These are phyloP conservation scores for Tephrocybe sp. DNA, from an alignment of 768 basidiomycete genomes.

Conservation along the genomic window DNA sequence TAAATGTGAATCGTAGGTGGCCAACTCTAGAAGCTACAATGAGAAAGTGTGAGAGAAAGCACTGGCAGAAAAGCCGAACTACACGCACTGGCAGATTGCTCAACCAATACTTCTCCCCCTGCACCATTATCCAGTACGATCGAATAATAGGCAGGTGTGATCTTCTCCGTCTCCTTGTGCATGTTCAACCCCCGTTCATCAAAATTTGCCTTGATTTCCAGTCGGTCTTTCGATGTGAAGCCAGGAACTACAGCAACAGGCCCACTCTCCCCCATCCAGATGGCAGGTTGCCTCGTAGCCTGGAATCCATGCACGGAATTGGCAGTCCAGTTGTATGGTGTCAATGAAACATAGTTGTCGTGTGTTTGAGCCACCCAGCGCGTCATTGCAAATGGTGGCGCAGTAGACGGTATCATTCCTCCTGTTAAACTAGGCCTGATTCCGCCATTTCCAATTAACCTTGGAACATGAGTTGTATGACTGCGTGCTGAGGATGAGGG, in stretches of 20 bases:
- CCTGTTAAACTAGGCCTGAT: slow-evolving; percentile 69
- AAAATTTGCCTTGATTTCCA: slow-evolving; percentile 48
- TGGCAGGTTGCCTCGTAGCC: slow-evolving; percentile 81
- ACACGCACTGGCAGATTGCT: slow-evolving; percentile 63
- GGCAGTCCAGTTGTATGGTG: slow-evolving; percentile 66
- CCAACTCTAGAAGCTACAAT: slow-evolving; percentile 71
- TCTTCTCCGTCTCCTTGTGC: slow-evolving; percentile 50
- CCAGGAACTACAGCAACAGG: slow-evolving; percentile 64
- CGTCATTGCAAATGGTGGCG: slow-evolving; percentile 84
- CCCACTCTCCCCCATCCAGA: slow-evolving; percentile 87
- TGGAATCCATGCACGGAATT: slow-evolving; percentile 68
- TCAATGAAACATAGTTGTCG: slow-evolving; percentile 71
- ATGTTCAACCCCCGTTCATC: slow-evolving; percentile 58
- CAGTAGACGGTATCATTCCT: slow-evolving; percentile 75
- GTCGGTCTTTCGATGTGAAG: slow-evolving; percentile 26
- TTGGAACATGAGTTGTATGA: slow-evolving; percentile 5
- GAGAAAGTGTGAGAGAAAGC: background rate
- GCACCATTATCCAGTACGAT: slow-evolving; percentile 55
- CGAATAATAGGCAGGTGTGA: slow-evolving; percentile 54
- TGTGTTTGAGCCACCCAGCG: slow-evolving; percentile 84
- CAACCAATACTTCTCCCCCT: slow-evolving; percentile 51
- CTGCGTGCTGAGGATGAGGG: background rate
- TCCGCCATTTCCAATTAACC: slow-evolving; percentile 72
- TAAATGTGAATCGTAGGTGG: slow-evolving; percentile 71
- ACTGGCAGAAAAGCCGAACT: background rate